These are phyloP conservation scores for Paraphoma sp. DNA, from an alignment of 2,329 filamentous ascomycete species.

Conservation along the genomic window DNA sequence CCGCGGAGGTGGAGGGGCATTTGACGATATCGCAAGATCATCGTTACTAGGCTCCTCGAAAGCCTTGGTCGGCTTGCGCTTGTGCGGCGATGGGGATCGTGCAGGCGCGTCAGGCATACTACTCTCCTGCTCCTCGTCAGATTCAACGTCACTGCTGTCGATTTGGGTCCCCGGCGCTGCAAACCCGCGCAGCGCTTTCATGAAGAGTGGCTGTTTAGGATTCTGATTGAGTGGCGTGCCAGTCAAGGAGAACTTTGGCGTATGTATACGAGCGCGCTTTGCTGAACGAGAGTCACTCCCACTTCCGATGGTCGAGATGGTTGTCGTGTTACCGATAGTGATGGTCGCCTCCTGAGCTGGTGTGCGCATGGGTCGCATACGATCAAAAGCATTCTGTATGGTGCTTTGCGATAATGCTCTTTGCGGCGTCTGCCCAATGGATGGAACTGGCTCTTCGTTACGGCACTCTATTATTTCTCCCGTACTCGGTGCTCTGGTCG, in stretches of 20 bases:
- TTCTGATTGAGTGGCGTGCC: conserved; percentile 37
- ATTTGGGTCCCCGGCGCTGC: conserved; percentile 60
- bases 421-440: conserved; percentile 37
- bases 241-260: conserved; percentile 43
- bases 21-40: conserved; percentile 23
- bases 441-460: conserved; percentile 30
- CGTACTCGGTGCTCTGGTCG: conserved; percentile 11
- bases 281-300: conserved; percentile 54
- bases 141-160: conserved; percentile 37
- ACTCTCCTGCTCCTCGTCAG: conserved; percentile 20
- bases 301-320: conserved; percentile 69
- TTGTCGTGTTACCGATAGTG: conserved; percentile 73
- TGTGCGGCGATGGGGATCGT: conserved; percentile 23
- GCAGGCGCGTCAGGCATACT: conserved; percentile 17
- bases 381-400: conserved; percentile 68
- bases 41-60: conserved; percentile 22
- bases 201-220: conserved; percentile 46
- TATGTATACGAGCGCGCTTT: conserved; percentile 52
- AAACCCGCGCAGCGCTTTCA: conserved; percentile 59
- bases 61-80: conserved; percentile 9
- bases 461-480: conserved; percentile 18
- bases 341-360: conserved; percentile 74
- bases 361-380: conserved; percentile 68
- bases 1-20: conserved; percentile 6
- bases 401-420: conserved; percentile 45